phyloP scores from a whole-genome alignment of 371 early-diverging fungal genomes.

The Mucor velutinosus region DNA sequence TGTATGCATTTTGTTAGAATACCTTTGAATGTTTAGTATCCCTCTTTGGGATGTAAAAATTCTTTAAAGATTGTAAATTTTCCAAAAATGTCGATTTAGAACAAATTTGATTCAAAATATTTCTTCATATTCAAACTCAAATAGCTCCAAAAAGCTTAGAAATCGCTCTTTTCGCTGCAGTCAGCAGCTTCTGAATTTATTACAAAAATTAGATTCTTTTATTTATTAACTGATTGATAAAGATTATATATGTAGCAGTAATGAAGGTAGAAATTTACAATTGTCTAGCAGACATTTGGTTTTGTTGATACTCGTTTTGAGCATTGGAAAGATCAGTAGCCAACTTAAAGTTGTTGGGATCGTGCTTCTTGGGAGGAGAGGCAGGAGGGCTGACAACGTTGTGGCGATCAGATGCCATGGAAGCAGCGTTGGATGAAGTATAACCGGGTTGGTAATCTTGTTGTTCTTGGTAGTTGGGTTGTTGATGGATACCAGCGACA shows the following conservation, averaged over 20 bases:
- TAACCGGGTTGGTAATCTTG: not conserved
- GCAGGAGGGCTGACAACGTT: conserved; percentile 14
- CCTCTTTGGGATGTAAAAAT: not conserved
- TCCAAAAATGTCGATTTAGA: not conserved
- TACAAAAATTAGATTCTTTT: no score
- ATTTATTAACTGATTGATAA: no score
- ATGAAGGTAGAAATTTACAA: not conserved
- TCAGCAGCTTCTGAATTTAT: no score
- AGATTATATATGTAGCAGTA: not conserved
- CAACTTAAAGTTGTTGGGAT: conserved; percentile 9
- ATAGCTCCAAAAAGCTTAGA: no score
- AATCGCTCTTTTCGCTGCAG: no score
- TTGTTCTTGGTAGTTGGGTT: no score
- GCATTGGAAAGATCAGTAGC: conserved; percentile 12
- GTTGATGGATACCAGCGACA: not conserved
- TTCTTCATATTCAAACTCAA: no score
- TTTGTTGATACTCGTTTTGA: not conserved
- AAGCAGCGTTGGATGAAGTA: not conserved
- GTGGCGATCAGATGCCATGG: not conserved
- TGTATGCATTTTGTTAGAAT: not conserved
- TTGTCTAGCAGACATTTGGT: not conserved
- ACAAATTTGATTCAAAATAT: no score
- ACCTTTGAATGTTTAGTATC: not conserved
- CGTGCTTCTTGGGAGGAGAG: conserved; percentile 12
- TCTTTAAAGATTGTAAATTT: not conserved